Evolutionary conservation across 2,329 filamentous ascomycete species (phyloP).

Genomic region (Ciborinia camelliae): DNA sequence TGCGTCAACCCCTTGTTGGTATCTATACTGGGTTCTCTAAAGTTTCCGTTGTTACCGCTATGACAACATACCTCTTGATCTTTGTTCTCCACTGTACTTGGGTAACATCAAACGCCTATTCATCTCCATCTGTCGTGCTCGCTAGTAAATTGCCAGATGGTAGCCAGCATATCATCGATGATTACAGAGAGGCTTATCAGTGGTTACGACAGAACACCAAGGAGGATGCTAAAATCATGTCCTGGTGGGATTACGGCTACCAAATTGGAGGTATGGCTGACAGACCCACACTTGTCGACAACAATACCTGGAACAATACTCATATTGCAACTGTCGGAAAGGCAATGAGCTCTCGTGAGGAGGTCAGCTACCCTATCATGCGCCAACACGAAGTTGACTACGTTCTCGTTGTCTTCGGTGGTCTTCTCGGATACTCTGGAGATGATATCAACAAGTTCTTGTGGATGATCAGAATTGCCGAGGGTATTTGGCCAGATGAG

Average conservation of each 20-base stretch:
- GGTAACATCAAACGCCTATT: slow-evolving; percentile 99
- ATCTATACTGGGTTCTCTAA: slow-evolving; percentile 82
- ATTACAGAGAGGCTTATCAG: slow-evolving; percentile 98
- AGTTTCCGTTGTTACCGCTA: slow-evolving; percentile 65
- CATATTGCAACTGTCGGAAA: slow-evolving; percentile 99
- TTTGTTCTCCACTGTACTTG: slow-evolving; percentile 98
- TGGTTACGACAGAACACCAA: slow-evolving; percentile 98
- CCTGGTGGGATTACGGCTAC: slow-evolving; percentile 99
- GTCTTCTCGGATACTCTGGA: slow-evolving; percentile 91
- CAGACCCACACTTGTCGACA: slow-evolving; percentile 93
- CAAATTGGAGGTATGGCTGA: slow-evolving; percentile 99
- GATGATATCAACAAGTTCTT: slow-evolving; percentile 99
- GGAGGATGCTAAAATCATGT: slow-evolving; percentile 96
- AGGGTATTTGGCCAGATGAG: slow-evolving; percentile 99
- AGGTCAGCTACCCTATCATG: slow-evolving; percentile 98
- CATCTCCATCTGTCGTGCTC: slow-evolving; percentile 93
- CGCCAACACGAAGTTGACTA: slow-evolving; percentile 98
- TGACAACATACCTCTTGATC: slow-evolving; percentile 78
- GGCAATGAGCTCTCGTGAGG: slow-evolving; percentile 95
- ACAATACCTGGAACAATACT: slow-evolving; percentile 99
- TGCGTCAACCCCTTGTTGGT: slow-evolving; percentile 71
- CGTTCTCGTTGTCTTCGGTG: slow-evolving; percentile 95
- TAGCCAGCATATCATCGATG: slow-evolving; percentile 96
- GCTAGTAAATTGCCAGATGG: slow-evolving; percentile 91
- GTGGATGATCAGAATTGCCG: slow-evolving; percentile 99